Conservation (phyloP, 768 basidiomycete species). For the Rhodosporidiobolus sp. region DNA sequence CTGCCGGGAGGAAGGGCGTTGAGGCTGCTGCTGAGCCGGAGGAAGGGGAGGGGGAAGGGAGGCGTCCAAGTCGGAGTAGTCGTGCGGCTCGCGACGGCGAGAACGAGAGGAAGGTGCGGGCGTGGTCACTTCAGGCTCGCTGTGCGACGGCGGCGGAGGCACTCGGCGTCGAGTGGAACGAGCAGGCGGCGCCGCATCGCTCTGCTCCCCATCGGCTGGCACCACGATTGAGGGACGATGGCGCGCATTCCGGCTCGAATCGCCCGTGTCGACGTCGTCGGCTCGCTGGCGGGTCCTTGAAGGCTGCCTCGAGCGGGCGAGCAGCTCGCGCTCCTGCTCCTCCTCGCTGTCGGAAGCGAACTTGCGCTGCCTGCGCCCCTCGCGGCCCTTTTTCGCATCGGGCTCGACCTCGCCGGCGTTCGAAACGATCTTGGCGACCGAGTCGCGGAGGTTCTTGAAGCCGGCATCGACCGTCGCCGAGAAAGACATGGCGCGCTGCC, state of each 20-base stretch:
- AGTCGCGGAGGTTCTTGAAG: constrained; percentile 14
- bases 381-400: not conserved
- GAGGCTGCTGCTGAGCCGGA: not conserved
- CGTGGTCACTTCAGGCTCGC: too few relatives aligned
- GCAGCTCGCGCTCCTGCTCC: constrained; percentile 5
- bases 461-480: constrained; percentile 23
- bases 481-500: constrained; percentile 27
- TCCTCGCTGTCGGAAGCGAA: not conserved
- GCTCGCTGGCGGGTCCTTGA: not conserved
- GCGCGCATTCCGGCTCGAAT: not conserved
- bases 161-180: too few relatives aligned
- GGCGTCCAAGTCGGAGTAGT: not conserved
- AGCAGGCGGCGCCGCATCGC: too few relatives aligned
- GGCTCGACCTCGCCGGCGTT: constrained; percentile 1
- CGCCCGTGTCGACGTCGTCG: not conserved
- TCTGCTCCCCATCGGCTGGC: too few relatives aligned
- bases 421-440: constrained; percentile 27
- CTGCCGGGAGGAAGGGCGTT: not conserved
- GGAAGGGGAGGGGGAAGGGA: not conserved
- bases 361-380: not conserved
- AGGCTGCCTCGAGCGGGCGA: not conserved
- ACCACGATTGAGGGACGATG: too few relatives aligned
- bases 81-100: not conserved
- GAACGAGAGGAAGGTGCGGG: not conserved
- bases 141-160: too few relatives aligned